phyloP scores from a whole-genome alignment of 1,139 yeast species.

The Taphrina populina region DNA sequence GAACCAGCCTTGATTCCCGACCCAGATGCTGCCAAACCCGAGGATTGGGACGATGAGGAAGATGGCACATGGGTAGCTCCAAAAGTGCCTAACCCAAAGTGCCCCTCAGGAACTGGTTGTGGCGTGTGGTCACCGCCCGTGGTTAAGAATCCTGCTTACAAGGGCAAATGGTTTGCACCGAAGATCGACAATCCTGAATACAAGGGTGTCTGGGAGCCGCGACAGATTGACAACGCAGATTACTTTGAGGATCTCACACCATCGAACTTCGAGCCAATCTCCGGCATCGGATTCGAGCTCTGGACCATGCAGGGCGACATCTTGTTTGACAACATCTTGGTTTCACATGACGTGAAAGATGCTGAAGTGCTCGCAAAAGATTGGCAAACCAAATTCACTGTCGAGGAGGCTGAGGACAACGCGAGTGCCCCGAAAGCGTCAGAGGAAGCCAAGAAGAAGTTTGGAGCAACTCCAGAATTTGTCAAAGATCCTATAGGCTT shows the following conservation, averaged over 20 bases:
- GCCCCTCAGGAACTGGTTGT: constrained; percentile 64
- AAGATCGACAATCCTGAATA: constrained; percentile 68
- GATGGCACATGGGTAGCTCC: constrained; percentile 84
- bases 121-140: constrained; percentile 70
- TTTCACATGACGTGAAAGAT: constrained; percentile 77
- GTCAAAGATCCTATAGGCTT: constrained; percentile 46
- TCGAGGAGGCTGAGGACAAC: constrained; percentile 53
- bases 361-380: constrained; percentile 80
- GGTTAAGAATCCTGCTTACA: constrained; percentile 65
- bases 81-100: constrained; percentile 66
- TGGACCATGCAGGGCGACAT: constrained; percentile 82
- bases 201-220: constrained; percentile 77
- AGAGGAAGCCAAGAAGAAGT: constrained; percentile 36
- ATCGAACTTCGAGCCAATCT: constrained; percentile 64
- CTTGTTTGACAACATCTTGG: constrained; percentile 75
- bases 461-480: constrained; percentile 37
- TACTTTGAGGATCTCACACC: constrained; percentile 62
- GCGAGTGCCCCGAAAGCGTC: constrained; percentile 43
- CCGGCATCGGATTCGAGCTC: constrained; percentile 82
- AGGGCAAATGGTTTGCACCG: constrained; percentile 77
- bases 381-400: constrained; percentile 58
- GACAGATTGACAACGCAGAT: constrained; percentile 64
- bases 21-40: constrained; percentile 65
- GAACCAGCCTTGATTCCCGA: constrained; percentile 60
- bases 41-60: constrained; percentile 80